phyloP scores from a whole-genome alignment of 305 asterid genomes.

The Solanum hybrid region DNA sequence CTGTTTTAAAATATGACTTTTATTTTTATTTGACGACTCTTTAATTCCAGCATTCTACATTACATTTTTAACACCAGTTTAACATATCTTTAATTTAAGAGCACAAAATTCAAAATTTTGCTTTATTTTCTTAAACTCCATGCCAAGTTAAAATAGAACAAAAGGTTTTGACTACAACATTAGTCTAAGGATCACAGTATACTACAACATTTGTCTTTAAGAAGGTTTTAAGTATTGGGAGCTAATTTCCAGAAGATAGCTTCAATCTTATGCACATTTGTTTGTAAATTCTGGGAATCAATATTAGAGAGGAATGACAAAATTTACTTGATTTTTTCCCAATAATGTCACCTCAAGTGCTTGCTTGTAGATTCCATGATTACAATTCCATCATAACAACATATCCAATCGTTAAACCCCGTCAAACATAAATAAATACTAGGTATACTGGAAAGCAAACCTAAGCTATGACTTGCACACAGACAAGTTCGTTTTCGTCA shows the following conservation, averaged over 20 bases:
- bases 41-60: background rate
- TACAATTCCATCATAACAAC: background rate
- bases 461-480: background rate
- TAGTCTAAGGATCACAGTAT: background rate
- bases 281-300: background rate
- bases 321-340: background rate
- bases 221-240: background rate
- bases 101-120: too few species aligned
- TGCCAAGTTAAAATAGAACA: background rate
- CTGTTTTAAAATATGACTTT: too few species aligned
- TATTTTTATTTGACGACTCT: background rate
- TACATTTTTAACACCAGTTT: background rate
- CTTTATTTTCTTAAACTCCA: background rate
- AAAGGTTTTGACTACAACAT: too few species aligned
- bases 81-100: too few species aligned
- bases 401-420: background rate
- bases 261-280: background rate
- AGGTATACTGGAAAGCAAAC: background rate
- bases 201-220: background rate
- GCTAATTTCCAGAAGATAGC: background rate
- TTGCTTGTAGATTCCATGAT: background rate
- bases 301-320: background rate
- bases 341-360: background rate
- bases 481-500: background rate
- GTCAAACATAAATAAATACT: background rate